phyloP scores from a whole-genome alignment of 140 eudicot genomes.

The Senecio squalidus region DNA sequence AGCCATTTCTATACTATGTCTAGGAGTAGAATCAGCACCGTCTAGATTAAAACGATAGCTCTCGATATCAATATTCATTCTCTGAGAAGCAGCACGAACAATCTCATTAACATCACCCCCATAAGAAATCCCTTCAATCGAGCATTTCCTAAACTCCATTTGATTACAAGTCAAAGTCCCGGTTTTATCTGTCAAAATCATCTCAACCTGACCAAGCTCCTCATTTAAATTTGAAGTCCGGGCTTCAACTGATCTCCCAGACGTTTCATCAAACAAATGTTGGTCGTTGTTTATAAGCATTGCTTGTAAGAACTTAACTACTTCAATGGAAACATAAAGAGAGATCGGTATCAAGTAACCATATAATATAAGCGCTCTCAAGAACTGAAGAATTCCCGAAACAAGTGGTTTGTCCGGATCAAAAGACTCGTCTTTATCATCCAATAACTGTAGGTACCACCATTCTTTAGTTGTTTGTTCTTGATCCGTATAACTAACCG shows the following conservation, averaged over 20 bases:
- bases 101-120: constrained; percentile 48
- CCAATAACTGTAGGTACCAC: constrained; percentile 41
- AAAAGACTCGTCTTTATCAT: constrained; percentile 27
- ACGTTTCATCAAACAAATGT: constrained; percentile 38
- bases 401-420: constrained; percentile 28
- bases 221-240: constrained; percentile 53
- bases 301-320: constrained; percentile 55
- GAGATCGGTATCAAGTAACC: constrained; percentile 60
- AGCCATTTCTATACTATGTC: constrained; percentile 40
- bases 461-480: constrained; percentile 25
- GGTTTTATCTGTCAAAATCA: constrained; percentile 46
- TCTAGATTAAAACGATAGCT: constrained; percentile 45
- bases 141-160: constrained; percentile 57
- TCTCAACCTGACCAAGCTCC: constrained; percentile 58
- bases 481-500: constrained; percentile 26
- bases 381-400: constrained; percentile 42
- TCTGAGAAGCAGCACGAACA: constrained; percentile 49
- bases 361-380: constrained; percentile 46
- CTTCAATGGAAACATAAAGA: constrained; percentile 51
- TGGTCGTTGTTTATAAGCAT: constrained; percentile 48
- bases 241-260: constrained; percentile 41
- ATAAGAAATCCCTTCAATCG: constrained; percentile 47
- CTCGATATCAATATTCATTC: constrained; percentile 45
- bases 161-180: constrained; percentile 62
- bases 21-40: constrained; percentile 39